Evolutionary conservation across 2,329 filamentous ascomycete species (phyloP).

Genomic region (Hypomyces perniciosus): DNA sequence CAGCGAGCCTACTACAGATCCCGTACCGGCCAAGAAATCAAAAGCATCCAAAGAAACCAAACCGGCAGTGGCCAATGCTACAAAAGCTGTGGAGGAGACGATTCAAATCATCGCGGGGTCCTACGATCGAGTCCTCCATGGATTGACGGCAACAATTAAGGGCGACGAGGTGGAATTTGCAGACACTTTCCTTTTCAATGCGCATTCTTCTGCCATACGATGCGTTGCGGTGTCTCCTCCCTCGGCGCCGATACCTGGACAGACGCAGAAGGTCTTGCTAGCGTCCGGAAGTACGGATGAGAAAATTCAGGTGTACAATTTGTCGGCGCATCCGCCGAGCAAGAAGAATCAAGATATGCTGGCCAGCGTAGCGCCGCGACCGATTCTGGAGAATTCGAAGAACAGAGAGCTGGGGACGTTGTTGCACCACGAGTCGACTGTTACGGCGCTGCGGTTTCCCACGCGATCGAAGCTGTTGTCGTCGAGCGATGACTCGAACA

Average conservation of each 20-base stretch:
- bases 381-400: conserved; percentile 75
- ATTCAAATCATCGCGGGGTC: conserved; percentile 89
- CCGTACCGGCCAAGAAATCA: conserved; percentile 27
- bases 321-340: conserved; percentile 64
- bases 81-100: conserved; percentile 37
- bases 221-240: conserved; percentile 80
- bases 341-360: conserved; percentile 53
- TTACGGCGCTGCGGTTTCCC: conserved; percentile 77
- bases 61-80: conserved; percentile 8
- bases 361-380: conserved; percentile 62
- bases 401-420: conserved; percentile 86
- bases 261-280: conserved; percentile 76
- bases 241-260: conserved; percentile 53
- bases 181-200: conserved; percentile 93
- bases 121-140: conserved; percentile 90
- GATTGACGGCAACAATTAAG: conserved; percentile 68
- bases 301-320: conserved; percentile 87
- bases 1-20: conserved; percentile 20
- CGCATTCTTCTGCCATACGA: conserved; percentile 83
- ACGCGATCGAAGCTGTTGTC: conserved; percentile 81
- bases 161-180: conserved; percentile 58
- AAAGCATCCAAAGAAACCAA: conserved; percentile 18
- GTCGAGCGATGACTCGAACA: conserved; percentile 84
- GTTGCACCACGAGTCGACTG: conserved; percentile 76
- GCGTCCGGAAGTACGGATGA: conserved; percentile 92